Conservation (phyloP, 257 asterid species). For the Forsythia viridissima region DNA sequence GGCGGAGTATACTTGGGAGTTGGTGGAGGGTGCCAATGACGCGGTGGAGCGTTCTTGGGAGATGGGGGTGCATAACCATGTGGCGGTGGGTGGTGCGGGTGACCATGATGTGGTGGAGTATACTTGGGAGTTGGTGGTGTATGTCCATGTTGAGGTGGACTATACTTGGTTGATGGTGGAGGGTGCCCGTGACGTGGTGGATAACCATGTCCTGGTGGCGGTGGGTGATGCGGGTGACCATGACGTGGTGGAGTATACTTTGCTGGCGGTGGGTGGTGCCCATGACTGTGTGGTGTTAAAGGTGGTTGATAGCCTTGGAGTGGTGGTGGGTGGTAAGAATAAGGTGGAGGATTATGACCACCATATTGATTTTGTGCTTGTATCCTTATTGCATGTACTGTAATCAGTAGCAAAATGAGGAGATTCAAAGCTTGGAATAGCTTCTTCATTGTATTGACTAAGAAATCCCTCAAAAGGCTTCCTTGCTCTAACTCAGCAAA, state of each 20-base stretch:
- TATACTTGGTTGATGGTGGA: too few relatives aligned
- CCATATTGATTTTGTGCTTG: conserved; percentile 16
- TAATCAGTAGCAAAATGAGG: background rate
- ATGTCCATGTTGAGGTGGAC: too few relatives aligned
- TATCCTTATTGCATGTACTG: background rate
- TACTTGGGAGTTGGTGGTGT: background rate
- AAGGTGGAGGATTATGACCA: background rate
- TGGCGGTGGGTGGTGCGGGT: too few relatives aligned
- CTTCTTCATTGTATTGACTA: background rate
- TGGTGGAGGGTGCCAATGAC: too few relatives aligned
- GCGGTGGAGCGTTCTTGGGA: too few relatives aligned
- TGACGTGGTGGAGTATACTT: conserved; percentile 1
- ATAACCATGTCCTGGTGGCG: too few relatives aligned
- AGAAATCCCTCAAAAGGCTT: too few relatives aligned
- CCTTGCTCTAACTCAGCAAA: background rate
- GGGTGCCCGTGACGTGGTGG: too few relatives aligned
- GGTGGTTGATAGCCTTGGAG: conserved; percentile 7
- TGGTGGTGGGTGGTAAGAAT: background rate
- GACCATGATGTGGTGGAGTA: background rate
- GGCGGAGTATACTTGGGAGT: too few relatives aligned
- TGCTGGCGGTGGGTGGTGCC: background rate
- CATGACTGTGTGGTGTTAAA: background rate
- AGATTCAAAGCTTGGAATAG: background rate
- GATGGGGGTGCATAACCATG: too few relatives aligned
- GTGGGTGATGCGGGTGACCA: background rate